Evolutionary conservation across 163 green algal genomes (phyloP), one percentile per base, ranked within the genome.

Genomic region (Scenedesmus sp.): DNA sequence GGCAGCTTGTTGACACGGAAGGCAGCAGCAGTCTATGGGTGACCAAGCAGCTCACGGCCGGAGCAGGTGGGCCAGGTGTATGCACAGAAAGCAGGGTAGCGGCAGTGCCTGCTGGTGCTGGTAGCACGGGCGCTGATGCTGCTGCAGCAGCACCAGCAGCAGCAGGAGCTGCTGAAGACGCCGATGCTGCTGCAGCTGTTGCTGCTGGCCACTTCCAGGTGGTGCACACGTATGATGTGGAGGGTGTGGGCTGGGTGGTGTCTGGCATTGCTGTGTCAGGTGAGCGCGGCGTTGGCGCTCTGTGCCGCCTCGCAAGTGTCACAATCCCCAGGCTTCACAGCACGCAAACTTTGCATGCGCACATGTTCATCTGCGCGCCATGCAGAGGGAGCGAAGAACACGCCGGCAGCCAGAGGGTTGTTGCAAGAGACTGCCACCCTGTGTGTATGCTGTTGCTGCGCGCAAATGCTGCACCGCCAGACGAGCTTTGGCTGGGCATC

Each of bases 141-240:
- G 78, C 22, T 51, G 9, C 4, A 15, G 78, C 22, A 83, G 90
- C 43, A 78, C 46, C 72, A 89, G 46, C 30, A 73, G 42, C 26
- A 72, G 46, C 44, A 9, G 59, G 13, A 56, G 20, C 83, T 80
- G 49, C n/a, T n/a, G n/a, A n/a, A n/a, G n/a, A n/a, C n/a, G 83
- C 83, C 51, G 83, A 35, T 46, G 44, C 20, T n/a, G 65, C 79
- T 43, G 43, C 61, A 73, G 72, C 81, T 79, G 40, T 20, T 42
- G 73, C 46, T 76, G 53, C 68, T 65, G 87, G 87, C 1, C 94
- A 95, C 72, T 95, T 97, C 43, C 95, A 97, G 87, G 95, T 98
- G 65, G 92, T 95, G 46, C 89, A 94, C 15, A 94, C 91, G 4
- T 96, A 95, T 80, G 94, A 97, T 72, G 91, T 97, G 33, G 76